Percentiles rank a stretch among this genome's conserved stretches.
These are phyloP conservation scores for Stagonosporopsis tanaceti DNA, from an alignment of 2,329 filamentous ascomycete genomes.

Conservation along the genomic window DNA sequence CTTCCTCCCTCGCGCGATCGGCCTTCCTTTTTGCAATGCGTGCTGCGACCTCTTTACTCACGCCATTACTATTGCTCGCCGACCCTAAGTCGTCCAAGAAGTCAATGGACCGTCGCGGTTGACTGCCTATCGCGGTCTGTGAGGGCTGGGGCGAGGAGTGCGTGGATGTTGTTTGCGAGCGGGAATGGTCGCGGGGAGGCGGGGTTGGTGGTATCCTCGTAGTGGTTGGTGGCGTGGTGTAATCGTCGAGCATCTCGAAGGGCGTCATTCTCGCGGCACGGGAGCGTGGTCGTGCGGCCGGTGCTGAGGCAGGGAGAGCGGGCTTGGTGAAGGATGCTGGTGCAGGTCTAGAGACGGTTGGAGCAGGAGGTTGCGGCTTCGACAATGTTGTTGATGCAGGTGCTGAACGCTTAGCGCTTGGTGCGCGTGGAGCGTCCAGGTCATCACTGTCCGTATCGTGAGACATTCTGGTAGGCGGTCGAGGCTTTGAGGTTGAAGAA, in stretches of 20 bases:
- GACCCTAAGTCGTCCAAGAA: constrained; percentile 19
- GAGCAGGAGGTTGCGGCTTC: constrained; percentile 3
- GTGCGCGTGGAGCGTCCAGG: constrained; percentile 30
- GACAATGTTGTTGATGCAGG: background rate
- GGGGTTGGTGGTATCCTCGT: background rate
- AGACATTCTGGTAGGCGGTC: background rate
- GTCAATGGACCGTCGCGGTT: constrained; percentile 10
- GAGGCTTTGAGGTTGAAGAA: background rate
- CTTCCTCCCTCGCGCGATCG: constrained; percentile 34
- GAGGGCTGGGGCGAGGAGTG: constrained; percentile 1
- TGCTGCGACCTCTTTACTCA: constrained; percentile 33
- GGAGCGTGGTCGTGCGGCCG: constrained; percentile 18
- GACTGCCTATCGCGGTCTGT: background rate
- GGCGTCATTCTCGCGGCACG: constrained; percentile 28
- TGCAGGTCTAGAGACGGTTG: constrained; percentile 3
- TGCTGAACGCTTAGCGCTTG: constrained; percentile 6
- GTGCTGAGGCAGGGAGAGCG: constrained; percentile 18
- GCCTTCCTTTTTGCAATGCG: constrained; percentile 44
- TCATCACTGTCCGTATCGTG: constrained; percentile 42
- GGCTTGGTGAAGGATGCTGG: constrained; percentile 29
- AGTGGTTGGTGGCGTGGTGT: constrained; percentile 3
- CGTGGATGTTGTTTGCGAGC: constrained; percentile 8
- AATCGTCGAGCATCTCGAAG: constrained; percentile 40
- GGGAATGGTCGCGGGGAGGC: background rate
- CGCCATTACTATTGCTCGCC: background rate